Evolutionary conservation across 805 yeast species (phyloP).

Genomic region (Middelhovenomyces tepae): DNA sequence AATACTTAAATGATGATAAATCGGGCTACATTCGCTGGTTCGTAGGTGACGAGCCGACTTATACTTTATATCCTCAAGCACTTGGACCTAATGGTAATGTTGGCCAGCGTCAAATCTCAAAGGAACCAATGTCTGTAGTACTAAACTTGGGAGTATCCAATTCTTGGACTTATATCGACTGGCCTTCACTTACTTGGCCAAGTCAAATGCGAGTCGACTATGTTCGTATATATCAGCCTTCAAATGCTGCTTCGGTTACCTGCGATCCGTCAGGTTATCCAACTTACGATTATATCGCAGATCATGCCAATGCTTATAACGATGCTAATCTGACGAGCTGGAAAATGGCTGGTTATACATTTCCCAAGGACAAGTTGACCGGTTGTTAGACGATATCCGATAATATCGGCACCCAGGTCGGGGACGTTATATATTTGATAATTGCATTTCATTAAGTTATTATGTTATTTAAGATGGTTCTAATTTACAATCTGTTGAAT

Average conservation of each 20-base stretch:
- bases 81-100: conserved; percentile 87
- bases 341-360: conserved; percentile 62
- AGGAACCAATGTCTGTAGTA: conserved; percentile 89
- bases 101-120: conserved; percentile 69
- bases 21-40: conserved; percentile 79
- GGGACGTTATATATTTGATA: too few species aligned
- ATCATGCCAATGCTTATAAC: conserved; percentile 59
- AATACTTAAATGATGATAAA: conserved; percentile 61
- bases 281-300: conserved; percentile 70
- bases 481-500: too few species aligned
- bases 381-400: conserved; percentile 46
- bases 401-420: too few species aligned
- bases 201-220: conserved; percentile 67
- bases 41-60: conserved; percentile 72
- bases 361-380: conserved; percentile 55
- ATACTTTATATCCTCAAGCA: conserved; percentile 63
- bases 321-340: conserved; percentile 67
- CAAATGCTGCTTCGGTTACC: conserved; percentile 47
- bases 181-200: conserved; percentile 75
- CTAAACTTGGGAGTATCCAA: conserved; percentile 85
- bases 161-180: conserved; percentile 90
- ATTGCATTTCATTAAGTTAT: too few species aligned
- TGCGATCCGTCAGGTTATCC: conserved; percentile 88
- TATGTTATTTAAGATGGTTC: too few species aligned
- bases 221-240: conserved; percentile 88